phyloP scores from a whole-genome alignment of 2,329 filamentous ascomycete species.

The Colletotrichum nymphaeae region DNA sequence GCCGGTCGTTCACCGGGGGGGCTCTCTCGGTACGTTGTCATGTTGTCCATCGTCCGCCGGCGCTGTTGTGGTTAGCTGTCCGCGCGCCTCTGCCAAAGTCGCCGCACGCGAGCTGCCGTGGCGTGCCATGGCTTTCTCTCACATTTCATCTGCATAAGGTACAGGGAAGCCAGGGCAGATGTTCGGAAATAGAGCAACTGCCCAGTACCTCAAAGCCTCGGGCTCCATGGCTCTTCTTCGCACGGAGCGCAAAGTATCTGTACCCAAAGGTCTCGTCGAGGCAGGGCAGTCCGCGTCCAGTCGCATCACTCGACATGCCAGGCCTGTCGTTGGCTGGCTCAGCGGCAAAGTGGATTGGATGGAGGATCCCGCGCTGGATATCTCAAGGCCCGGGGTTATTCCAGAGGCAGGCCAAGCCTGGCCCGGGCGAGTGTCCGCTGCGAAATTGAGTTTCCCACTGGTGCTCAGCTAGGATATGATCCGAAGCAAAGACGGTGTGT shows the following conservation, averaged over 20 bases:
- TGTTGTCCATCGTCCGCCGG: background rate
- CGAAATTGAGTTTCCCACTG: conserved; percentile 35
- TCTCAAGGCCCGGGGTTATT: conserved; percentile 31
- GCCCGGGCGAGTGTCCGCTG: conserved; percentile 24
- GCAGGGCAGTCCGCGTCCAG: conserved; percentile 7
- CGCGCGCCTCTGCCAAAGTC: background rate
- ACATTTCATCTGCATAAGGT: background rate
- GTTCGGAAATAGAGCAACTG: background rate
- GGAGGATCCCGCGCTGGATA: conserved; percentile 26
- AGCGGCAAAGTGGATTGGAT: conserved; percentile 31
- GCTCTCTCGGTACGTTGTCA: background rate
- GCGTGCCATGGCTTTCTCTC: background rate
- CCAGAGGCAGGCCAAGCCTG: conserved; percentile 29
- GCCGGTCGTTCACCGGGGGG: background rate
- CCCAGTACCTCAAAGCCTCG: background rate
- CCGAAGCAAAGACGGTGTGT: conserved; percentile 32
- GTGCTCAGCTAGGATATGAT: conserved; percentile 32
- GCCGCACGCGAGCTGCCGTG: background rate
- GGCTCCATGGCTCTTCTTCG: background rate
- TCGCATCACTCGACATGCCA: conserved; percentile 30
- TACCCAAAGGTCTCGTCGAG: background rate
- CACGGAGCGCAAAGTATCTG: conserved; percentile 23
- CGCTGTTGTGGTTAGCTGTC: background rate
- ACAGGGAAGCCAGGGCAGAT: background rate
- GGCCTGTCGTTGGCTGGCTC: conserved; percentile 29